Conservation (phyloP, 352 stramenopile species). For the Globisporangium splendens region DNA sequence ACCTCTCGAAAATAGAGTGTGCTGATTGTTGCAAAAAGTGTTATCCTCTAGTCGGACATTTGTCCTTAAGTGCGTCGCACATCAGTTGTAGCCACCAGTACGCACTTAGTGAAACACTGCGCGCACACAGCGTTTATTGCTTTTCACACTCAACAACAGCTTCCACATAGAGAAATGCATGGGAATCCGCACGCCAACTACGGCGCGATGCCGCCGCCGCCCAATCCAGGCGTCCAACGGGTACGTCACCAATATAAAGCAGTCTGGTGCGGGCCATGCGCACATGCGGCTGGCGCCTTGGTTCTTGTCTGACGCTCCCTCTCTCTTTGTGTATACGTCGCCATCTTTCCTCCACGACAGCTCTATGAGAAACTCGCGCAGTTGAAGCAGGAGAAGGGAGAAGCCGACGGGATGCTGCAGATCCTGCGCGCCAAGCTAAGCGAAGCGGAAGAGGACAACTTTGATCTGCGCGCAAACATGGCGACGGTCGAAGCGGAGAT, state of each 20-base stretch:
- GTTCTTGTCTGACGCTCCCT: neutral
- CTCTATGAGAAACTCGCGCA: slow-evolving; percentile 32
- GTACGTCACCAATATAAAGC: neutral
- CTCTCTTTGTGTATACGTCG: neutral
- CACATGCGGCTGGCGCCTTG: neutral
- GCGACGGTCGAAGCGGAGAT: slow-evolving; percentile 48
- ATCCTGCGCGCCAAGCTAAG: slow-evolving; percentile 44
- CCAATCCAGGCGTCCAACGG: neutral
- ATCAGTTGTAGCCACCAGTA: too few species aligned
- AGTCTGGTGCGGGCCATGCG: neutral
- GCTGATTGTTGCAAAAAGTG: too few species aligned
- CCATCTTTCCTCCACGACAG: neutral
- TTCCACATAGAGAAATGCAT: neutral
- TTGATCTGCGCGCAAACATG: slow-evolving; percentile 55
- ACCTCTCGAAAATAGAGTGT: too few species aligned
- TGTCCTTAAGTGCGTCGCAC: too few species aligned
- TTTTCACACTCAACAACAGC: neutral
- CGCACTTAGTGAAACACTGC: too few species aligned
- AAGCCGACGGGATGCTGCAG: slow-evolving; percentile 50
- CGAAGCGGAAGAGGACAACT: slow-evolving; percentile 58
- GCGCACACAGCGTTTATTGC: too few species aligned
- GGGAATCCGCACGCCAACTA: neutral
- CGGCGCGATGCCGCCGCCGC: too few species aligned
- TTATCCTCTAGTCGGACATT: too few species aligned
- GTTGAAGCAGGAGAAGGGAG: slow-evolving; percentile 47